Conservation (phyloP, 208 protist species). For the Trypanosoma lewisi region DNA sequence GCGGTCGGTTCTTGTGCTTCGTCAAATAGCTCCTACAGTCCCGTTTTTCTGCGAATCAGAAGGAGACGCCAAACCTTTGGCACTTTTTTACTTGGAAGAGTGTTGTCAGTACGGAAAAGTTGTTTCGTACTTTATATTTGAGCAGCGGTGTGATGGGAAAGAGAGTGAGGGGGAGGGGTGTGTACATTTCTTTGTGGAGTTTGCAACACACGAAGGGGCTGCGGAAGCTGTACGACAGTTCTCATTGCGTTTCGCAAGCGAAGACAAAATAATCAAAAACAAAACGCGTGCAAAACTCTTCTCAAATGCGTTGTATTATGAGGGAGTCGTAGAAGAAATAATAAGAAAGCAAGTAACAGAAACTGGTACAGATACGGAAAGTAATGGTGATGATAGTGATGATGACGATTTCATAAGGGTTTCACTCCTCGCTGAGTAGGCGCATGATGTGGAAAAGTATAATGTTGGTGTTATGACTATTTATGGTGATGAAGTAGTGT, state of each 20-base stretch:
- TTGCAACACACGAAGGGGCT: constrained; percentile 38
- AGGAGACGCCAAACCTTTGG: constrained; percentile 35
- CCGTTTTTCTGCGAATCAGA: constrained; percentile 24
- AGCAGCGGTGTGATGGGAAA: not conserved
- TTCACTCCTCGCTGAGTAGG: constrained; percentile 42
- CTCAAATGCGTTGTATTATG: constrained; percentile 50
- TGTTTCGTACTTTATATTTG: constrained; percentile 63
- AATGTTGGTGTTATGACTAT: not conserved
- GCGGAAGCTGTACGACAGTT: constrained; percentile 53
- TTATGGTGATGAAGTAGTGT: not conserved
- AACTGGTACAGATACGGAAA: constrained; percentile 12
- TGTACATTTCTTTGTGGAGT: constrained; percentile 62
- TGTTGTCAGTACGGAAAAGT: constrained; percentile 76
- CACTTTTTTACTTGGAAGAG: constrained; percentile 55
- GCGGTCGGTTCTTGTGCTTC: constrained; percentile 43
- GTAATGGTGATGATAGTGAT: constrained; percentile 17
- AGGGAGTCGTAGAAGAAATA: constrained; percentile 33
- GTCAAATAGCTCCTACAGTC: constrained; percentile 26
- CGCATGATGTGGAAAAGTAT: not conserved
- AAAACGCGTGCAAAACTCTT: constrained; percentile 38
- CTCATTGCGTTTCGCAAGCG: constrained; percentile 19
- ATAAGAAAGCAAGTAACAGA: not conserved
- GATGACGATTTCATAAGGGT: constrained; percentile 40
- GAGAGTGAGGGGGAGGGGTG: constrained; percentile 3
- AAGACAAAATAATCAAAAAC: not conserved